A percentile compares a stretch with the other conserved stretches of the same genome.
Evolutionary conservation across 305 asterid species (phyloP).

Genomic region (Plantago rigida): DNA sequence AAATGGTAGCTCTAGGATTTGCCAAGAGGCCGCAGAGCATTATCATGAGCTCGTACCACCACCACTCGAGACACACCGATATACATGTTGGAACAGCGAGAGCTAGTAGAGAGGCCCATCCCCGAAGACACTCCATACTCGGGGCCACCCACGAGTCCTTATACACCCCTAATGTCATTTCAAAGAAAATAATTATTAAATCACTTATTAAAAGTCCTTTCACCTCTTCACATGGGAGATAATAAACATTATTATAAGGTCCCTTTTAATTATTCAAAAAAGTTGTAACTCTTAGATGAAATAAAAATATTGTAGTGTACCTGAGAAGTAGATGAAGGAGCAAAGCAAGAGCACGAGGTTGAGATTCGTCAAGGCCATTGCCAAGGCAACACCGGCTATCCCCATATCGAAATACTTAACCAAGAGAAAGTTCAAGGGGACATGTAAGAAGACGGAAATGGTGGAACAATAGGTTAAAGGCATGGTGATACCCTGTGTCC

Average conservation of each 20-base stretch:
- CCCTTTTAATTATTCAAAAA: no score
- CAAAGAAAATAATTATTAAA: no score
- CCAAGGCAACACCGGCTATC: conserved; percentile 58
- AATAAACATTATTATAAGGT: no score
- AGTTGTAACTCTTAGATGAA: no score
- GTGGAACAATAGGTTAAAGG: conserved; percentile 65
- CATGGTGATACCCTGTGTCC: conserved; percentile 65
- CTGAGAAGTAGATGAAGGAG: conserved; percentile 46
- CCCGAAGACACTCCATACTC: conserved; percentile 48
- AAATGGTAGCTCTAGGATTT: conserved; percentile 63
- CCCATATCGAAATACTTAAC: conserved; percentile 55
- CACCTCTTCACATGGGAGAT: no score
- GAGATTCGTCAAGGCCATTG: conserved; percentile 67
- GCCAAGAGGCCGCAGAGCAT: conserved; percentile 60
- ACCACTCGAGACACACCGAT: conserved; percentile 84
- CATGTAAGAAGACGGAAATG: conserved; percentile 50
- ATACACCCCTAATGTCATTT: conserved; percentile 41
- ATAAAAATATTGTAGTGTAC: background rate
- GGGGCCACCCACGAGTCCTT: conserved; percentile 59
- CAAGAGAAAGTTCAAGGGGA: conserved; percentile 57
- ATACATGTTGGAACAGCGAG: conserved; percentile 68
- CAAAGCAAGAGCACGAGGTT: conserved; percentile 51
- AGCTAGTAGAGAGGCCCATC: conserved; percentile 58
- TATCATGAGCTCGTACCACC: conserved; percentile 97
- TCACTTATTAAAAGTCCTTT: no score